A percentile compares a stretch with the other conserved stretches of the same genome.
phyloP scores from a whole-genome alignment of 306 rosid species.

The Psophocarpus tetragonolobus region DNA sequence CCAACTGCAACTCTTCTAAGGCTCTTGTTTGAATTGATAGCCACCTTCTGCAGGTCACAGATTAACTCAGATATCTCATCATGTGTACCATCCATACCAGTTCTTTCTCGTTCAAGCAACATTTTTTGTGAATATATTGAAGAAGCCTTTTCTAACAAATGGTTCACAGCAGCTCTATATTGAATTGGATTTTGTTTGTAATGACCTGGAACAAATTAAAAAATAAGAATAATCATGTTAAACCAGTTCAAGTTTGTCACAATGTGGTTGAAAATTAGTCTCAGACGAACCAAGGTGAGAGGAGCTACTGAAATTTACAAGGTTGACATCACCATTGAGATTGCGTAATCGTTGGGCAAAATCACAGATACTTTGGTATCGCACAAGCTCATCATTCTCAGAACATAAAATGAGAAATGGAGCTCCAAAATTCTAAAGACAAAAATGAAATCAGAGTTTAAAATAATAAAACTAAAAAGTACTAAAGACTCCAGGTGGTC shows the following conservation, averaged over 20 bases:
- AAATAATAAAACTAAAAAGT: not conserved
- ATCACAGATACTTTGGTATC: slow-evolving; percentile 58
- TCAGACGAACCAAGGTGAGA: slow-evolving; percentile 78
- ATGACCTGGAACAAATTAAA: slow-evolving; percentile 63
- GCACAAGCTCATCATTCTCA: slow-evolving; percentile 79
- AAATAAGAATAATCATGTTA: slow-evolving; percentile 6
- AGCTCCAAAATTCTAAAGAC: slow-evolving; percentile 78
- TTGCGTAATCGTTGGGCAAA: slow-evolving; percentile 71
- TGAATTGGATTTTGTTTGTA: slow-evolving; percentile 65
- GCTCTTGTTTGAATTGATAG: slow-evolving; percentile 55
- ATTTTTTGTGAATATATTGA: slow-evolving; percentile 51
- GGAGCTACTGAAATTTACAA: slow-evolving; percentile 74
- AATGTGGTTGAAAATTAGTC: slow-evolving; percentile 7
- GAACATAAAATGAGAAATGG: slow-evolving; percentile 90
- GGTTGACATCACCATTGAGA: slow-evolving; percentile 80
- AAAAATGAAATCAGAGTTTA: slow-evolving; percentile 17
- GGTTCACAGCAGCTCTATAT: slow-evolving; percentile 73
- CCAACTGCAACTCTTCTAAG: slow-evolving; percentile 64
- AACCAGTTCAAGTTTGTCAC: slow-evolving; percentile 9
- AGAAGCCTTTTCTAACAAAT: slow-evolving; percentile 72
- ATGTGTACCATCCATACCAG: slow-evolving; percentile 41
- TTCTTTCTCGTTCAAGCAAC: slow-evolving; percentile 54
- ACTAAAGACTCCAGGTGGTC: slow-evolving; percentile 7
- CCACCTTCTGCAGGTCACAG: slow-evolving; percentile 58
- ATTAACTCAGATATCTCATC: slow-evolving; percentile 57